Base-by-base conservation (phyloP, 2,329 filamentous ascomycete species). In the Alternaria gansuensis region DNA sequence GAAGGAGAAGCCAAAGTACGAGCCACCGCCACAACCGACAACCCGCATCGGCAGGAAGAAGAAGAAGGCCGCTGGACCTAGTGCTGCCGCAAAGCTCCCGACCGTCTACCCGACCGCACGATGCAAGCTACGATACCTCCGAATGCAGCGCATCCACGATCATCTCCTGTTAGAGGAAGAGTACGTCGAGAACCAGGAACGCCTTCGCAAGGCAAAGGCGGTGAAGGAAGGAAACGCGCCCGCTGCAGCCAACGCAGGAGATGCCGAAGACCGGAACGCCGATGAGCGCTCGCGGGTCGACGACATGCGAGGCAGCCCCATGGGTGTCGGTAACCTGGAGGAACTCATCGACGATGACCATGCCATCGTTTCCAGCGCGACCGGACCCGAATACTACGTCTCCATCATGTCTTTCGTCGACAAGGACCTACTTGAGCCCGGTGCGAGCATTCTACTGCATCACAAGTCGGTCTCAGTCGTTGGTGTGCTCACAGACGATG, bases 1-100 rank as follows among this genome's bases (percentile, higher is more conserved):
- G 94, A 98, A 99, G 87, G 94, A 99, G 65, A 99, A 99, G 89
- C 95, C 95, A 77, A 98, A 97, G 90, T 99, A 99, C 85, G 95
- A 99, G 81, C 95, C 95, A 66, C 95, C 95, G 70, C 95, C 95
- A 80, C 90, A 94, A 75, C 95, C 95, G 64, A 99, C 95, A 63
- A 98, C 95, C 68, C 92, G 95, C 78, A 90, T 99, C 78, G 95
- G 95, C 62, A 92, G 94, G 76, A 97, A 96, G 90, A 99, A 99
- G 91, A 94, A 93, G 86, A 97, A 92, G 89, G 87, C 88, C 49
- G 93, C 90, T 60, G 95, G 95, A 52, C 93, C 92, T 64, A 97
- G 94, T 79, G 93, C 95, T 51, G 92, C 95, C 17, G 92, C 94
- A 58, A 99, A 99, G 82, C 89, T 99, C 26, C 95, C 95, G 29